Evolutionary conservation across 1,284 basidiomycete genomes (phyloP).

Genomic region (Moesziomyces parantarcticus): DNA sequence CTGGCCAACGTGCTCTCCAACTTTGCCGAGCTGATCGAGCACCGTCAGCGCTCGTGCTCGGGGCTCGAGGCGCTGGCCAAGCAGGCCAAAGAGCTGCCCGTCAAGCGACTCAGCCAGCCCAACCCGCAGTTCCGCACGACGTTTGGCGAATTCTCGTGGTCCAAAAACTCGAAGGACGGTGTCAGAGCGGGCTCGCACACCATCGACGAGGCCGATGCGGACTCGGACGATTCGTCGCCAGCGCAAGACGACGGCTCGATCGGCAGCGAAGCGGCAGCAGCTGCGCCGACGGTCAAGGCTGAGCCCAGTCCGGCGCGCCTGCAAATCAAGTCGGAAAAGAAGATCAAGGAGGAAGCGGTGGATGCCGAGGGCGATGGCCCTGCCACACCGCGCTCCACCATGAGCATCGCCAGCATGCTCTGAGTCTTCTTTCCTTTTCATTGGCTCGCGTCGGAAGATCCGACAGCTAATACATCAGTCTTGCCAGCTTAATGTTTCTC

Average conservation of each 20-base stretch:
- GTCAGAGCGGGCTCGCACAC: neutral
- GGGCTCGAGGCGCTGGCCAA: conserved; percentile 42
- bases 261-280: neutral
- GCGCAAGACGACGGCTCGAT: neutral
- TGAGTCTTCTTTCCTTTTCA: neutral
- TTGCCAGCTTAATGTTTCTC: no score
- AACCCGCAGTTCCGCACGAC: conserved; percentile 44
- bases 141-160: conserved; percentile 40
- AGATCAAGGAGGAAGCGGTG: conserved; percentile 16
- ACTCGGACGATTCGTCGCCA: conserved; percentile 13
- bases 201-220: conserved; percentile 14
- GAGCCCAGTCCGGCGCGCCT: conserved; percentile 5
- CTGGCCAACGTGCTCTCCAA: conserved; percentile 39
- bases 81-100: conserved; percentile 37
- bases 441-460: no score
- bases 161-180: neutral
- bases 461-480: no score
- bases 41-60: conserved; percentile 47
- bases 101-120: conserved; percentile 46
- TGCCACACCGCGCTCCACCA: conserved; percentile 26
- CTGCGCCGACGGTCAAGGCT: neutral
- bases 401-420: conserved; percentile 49
- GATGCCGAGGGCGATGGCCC: conserved; percentile 17
- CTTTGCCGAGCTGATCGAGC: conserved; percentile 47
- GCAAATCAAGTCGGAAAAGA: conserved; percentile 21